These are phyloP conservation scores for Mycena sanguinolenta DNA, from an alignment of 768 basidiomycete genomes.

Conservation along the genomic window DNA sequence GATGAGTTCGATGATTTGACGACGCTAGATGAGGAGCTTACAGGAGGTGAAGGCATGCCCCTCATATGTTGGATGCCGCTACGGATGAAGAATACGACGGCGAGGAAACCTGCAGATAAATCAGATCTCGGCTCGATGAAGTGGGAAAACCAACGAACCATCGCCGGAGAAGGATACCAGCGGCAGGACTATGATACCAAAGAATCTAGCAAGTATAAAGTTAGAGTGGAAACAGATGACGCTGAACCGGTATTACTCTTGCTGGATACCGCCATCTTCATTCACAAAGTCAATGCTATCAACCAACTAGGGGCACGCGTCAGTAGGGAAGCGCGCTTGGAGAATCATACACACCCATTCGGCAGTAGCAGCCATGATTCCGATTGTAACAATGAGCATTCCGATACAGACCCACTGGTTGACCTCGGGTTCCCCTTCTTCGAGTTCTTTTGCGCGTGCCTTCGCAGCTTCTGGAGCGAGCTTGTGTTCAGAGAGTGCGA, in stretches of 20 bases:
- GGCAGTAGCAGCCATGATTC: constrained; percentile 75
- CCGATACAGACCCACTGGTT: constrained; percentile 74
- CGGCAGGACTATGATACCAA: constrained; percentile 80
- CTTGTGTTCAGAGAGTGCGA: constrained; percentile 55
- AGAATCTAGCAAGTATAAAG: constrained; percentile 62
- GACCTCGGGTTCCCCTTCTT: constrained; percentile 62
- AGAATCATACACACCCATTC: constrained; percentile 67
- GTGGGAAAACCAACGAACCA: constrained; percentile 48
- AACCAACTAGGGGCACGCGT: constrained; percentile 60
- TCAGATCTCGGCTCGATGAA: neutral
- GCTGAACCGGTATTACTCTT: constrained; percentile 60
- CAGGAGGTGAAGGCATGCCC: constrained; percentile 57
- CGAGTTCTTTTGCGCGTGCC: constrained; percentile 52
- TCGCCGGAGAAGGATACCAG: constrained; percentile 82
- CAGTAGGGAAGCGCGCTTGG: neutral
- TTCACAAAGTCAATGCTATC: constrained; percentile 72
- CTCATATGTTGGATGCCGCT: constrained; percentile 51
- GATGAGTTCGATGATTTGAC: neutral
- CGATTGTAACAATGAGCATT: constrained; percentile 66
- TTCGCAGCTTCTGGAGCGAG: constrained; percentile 61
- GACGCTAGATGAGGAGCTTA: neutral
- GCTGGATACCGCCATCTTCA: constrained; percentile 54
- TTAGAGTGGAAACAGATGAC: neutral
- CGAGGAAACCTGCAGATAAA: constrained; percentile 53
- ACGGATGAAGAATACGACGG: constrained; percentile 68